Evolutionary conservation across 2,329 filamentous ascomycete species (phyloP).

Genomic region (Endoconidiophora polonica): DNA sequence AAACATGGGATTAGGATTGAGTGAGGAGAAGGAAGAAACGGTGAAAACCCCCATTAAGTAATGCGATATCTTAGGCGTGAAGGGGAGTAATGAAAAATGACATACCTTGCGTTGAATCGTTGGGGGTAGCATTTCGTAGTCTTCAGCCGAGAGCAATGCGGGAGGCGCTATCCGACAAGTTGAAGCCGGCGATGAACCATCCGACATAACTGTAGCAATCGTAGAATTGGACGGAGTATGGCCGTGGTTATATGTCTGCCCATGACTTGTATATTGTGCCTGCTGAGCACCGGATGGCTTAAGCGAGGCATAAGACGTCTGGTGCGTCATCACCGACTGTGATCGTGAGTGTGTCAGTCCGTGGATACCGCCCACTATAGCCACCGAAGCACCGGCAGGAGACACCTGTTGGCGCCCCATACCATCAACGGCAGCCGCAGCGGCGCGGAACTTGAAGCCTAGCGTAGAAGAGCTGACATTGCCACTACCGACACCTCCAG

Average conservation of each 20-base stretch:
- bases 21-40: no score
- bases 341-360: neutral
- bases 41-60: no score
- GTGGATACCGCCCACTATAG: no score
- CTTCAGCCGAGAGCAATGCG: slow-evolving; percentile 10
- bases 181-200: slow-evolving; percentile 1
- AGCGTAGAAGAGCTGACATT: neutral
- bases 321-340: neutral
- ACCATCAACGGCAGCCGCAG: neutral
- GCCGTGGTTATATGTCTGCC: neutral
- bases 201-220: slow-evolving; percentile 3
- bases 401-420: neutral
- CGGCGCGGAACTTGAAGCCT: neutral
- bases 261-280: neutral
- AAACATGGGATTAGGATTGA: no score
- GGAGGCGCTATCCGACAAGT: neutral
- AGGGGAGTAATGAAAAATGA: slow-evolving; percentile 1
- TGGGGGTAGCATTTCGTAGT: slow-evolving; percentile 13
- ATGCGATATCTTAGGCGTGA: no score
- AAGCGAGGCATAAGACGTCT: neutral
- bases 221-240: slow-evolving; percentile 8
- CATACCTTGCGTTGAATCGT: slow-evolving; percentile 16
- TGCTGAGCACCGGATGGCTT: neutral
- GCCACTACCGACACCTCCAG: no score
- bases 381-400: neutral